Conservation (phyloP, 108 stramenopile genomes). For the Skeletonema marinoi region DNA sequence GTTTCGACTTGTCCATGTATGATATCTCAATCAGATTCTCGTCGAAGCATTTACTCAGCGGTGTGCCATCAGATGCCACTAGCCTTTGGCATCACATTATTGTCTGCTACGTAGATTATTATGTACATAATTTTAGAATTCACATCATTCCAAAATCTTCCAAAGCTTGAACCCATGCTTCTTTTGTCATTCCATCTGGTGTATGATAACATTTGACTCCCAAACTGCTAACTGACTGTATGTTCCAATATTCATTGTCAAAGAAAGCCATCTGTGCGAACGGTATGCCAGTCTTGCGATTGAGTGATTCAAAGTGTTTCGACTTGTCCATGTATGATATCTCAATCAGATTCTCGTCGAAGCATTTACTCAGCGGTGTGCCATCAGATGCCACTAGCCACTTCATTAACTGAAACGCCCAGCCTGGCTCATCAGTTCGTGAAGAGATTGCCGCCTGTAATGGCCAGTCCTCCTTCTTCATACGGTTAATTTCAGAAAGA, state of each 20-base stretch:
- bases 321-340: constrained; percentile 63
- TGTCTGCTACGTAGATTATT: not conserved
- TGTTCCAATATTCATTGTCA: constrained; percentile 86
- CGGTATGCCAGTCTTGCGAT: constrained; percentile 61
- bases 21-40: constrained; percentile 64
- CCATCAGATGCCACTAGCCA: constrained; percentile 55
- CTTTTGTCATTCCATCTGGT: constrained; percentile 69
- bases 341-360: constrained; percentile 62
- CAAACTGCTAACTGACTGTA: constrained; percentile 56
- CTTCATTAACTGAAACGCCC: constrained; percentile 73
- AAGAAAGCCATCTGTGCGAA: constrained; percentile 89
- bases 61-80: constrained; percentile 48
- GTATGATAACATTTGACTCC: constrained; percentile 82
- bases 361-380: constrained; percentile 51
- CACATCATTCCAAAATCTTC: constrained; percentile 50
- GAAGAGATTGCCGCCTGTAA: constrained; percentile 72
- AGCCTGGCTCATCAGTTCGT: constrained; percentile 74
- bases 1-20: constrained; percentile 59
- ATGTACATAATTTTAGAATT: not conserved
- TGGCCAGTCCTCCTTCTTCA: constrained; percentile 38
- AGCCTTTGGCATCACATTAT: constrained; percentile 52
- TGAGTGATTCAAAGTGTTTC: constrained; percentile 67
- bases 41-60: constrained; percentile 56
- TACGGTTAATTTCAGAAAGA: constrained; percentile 59
- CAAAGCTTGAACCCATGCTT: constrained; percentile 63